Evolutionary conservation across 129 eudicot genomes (phyloP).

Genomic region (Erigeron canadensis): DNA sequence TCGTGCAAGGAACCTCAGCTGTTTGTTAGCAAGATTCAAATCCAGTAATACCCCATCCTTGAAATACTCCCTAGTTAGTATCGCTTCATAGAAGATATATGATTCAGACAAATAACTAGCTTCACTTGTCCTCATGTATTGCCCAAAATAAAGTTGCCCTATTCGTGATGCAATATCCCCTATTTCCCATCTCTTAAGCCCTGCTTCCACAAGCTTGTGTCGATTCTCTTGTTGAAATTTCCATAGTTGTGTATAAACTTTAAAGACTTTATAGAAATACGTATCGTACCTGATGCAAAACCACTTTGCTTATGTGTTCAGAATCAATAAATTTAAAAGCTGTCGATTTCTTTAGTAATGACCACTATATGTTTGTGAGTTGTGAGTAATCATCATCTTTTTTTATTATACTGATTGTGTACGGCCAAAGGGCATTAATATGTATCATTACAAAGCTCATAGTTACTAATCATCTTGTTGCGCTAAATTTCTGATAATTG

Average conservation of each 20-base stretch:
- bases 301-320: constrained; percentile 22
- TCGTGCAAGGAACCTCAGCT: constrained; percentile 80
- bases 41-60: constrained; percentile 84
- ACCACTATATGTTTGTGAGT: constrained; percentile 17
- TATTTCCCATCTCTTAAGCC: constrained; percentile 96
- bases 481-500: background rate
- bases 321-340: background rate
- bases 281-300: constrained; percentile 74
- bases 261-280: constrained; percentile 81
- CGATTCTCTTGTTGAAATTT: constrained; percentile 95
- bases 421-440: background rate
- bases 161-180: constrained; percentile 97
- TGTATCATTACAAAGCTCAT: background rate
- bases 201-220: constrained; percentile 89
- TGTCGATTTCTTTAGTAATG: background rate
- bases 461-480: background rate
- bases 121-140: constrained; percentile 92
- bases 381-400: constrained; percentile 9
- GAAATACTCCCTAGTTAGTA: constrained; percentile 88
- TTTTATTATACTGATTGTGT: background rate
- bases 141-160: constrained; percentile 95
- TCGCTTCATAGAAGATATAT: constrained; percentile 86
- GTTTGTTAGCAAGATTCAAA: constrained; percentile 80
- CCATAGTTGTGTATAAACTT: constrained; percentile 89
- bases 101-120: constrained; percentile 88